Evolutionary conservation across 768 basidiomycete genomes (phyloP), one percentile per base, ranked within the genome.

Genomic region (Mycena crocata): DNA sequence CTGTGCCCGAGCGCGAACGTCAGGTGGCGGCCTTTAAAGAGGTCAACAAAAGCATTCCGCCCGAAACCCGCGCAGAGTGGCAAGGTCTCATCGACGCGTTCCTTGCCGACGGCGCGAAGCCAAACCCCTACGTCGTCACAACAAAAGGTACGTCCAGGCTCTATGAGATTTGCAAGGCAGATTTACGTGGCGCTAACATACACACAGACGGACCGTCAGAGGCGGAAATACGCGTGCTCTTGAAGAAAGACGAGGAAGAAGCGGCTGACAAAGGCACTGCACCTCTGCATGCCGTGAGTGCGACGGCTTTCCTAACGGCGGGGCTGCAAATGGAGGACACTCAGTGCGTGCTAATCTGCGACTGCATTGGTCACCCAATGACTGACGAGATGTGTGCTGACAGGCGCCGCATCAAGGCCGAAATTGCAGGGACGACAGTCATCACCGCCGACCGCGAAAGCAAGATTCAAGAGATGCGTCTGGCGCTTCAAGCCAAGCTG

Each of bases 401-500:
- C n/a, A 56, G 57, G 30, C 51, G 35, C 5, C 17, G 45, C 21
- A 21, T 64, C 19, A 26, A 19, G 3, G 28, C 35, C 17, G 67
- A 59, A n/a, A 24, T 52, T 10, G 46, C 4, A 9, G 37, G 31
- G 1, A 23, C 17, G 19, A 3, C 3, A 6, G 35, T 69, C n/a
- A n/a, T n/a, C 5, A 65, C 51, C 8, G 57, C 62, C 19, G 54
- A 49, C 17, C 39, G 46, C 10, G 17, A 52, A 13, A 39, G 37
- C 28, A 44, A 66, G 28, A n/a, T 69, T 9, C 10, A 70, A 23
- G 59, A 72, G 28, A 57, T 30, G 5, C 64, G 69, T 7, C n/a
- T 49, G n/a, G 30, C 59, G 1, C 26, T 70, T 12, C 12, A 30
- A 19, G n/a, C 35, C 14, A 64, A 69, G 34, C 28, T 67, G 32